phyloP scores from a whole-genome alignment of 768 basidiomycete genomes.

The Boletus pseudo-olivaceus region DNA sequence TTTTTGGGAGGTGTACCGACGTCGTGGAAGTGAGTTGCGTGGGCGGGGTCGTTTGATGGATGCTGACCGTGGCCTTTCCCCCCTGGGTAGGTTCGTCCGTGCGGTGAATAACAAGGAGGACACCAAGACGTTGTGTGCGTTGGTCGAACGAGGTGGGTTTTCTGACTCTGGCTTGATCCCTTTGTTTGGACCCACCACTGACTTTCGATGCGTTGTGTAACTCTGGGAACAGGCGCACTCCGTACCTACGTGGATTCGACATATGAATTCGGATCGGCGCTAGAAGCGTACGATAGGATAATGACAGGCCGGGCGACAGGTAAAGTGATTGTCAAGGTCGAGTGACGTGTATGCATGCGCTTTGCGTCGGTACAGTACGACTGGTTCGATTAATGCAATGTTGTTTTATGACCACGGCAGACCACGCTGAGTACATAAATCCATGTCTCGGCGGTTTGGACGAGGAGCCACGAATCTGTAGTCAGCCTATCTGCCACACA shows the following conservation, averaged over 20 bases:
- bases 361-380: not conserved
- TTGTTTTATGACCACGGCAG: not conserved
- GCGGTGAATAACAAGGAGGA: conserved; percentile 34
- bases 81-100: conserved; percentile 26
- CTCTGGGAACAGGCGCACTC: conserved; percentile 38
- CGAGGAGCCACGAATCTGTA: too few relatives aligned
- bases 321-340: conserved; percentile 60
- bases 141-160: conserved; percentile 42
- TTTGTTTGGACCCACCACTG: not conserved
- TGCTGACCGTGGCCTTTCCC: not conserved
- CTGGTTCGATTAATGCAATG: not conserved
- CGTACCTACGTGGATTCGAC: conserved; percentile 57
- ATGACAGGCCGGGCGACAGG: conserved; percentile 57
- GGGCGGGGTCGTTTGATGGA: not conserved
- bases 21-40: conserved; percentile 40
- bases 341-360: conserved; percentile 10
- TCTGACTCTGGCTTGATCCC: too few relatives aligned
- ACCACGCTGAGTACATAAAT: not conserved
- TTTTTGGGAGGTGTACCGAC: conserved; percentile 54
- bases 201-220: not conserved
- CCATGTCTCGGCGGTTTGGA: too few relatives aligned
- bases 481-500: too few relatives aligned
- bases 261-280: conserved; percentile 50
- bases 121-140: conserved; percentile 33
- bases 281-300: conserved; percentile 60